Conservation (phyloP, 352 stramenopile species). For the Pythium myriotylum region DNA sequence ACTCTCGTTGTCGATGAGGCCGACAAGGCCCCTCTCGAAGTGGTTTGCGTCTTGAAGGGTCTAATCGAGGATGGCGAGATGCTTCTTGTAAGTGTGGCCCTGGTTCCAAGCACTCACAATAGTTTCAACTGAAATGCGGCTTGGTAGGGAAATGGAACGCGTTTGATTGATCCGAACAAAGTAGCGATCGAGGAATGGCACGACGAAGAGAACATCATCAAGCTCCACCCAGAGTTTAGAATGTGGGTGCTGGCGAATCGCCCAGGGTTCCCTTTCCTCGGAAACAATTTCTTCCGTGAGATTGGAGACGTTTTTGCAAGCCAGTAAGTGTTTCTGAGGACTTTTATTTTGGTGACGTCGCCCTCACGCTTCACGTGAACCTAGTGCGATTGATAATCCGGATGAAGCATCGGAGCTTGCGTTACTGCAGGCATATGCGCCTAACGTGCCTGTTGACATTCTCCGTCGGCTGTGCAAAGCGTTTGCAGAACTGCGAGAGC, state of each 20-base stretch:
- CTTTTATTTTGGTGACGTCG: background rate
- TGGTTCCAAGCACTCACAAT: no score
- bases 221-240: conserved; percentile 91
- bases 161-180: conserved; percentile 73
- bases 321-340: conserved; percentile 83
- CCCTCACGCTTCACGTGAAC: background rate
- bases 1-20: conserved; percentile 95
- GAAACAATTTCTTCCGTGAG: conserved; percentile 96
- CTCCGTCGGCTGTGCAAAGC: conserved; percentile 83
- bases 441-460: conserved; percentile 72
- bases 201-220: conserved; percentile 82
- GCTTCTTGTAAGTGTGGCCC: conserved; percentile 76
- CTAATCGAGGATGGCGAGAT: conserved; percentile 97
- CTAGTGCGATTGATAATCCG: conserved; percentile 85
- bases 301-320: conserved; percentile 94
- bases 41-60: conserved; percentile 95
- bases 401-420: conserved; percentile 91
- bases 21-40: conserved; percentile 96
- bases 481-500: conserved; percentile 90
- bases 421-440: conserved; percentile 90
- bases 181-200: conserved; percentile 65
- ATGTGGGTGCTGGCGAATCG: conserved; percentile 96
- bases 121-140: background rate
- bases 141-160: conserved; percentile 84
- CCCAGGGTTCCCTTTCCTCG: conserved; percentile 95